Conservation (phyloP, 305 asterid genomes). For the Fraxinus albicans region DNA sequence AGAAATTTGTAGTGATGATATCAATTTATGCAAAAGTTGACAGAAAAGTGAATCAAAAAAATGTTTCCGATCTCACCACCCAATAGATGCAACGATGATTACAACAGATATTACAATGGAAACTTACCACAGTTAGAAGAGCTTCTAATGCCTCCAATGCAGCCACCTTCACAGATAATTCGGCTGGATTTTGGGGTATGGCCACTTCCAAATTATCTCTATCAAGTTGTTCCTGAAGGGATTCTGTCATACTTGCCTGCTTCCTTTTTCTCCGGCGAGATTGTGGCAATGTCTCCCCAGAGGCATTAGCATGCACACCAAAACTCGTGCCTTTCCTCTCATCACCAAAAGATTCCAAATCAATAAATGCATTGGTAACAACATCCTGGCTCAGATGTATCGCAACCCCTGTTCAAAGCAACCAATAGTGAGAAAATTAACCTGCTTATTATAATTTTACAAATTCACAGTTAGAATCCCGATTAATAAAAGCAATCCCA, state of each 20-base stretch:
- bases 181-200: constrained; percentile 30
- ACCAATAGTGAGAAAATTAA: constrained; percentile 14
- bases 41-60: not conserved
- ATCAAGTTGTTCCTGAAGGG: constrained; percentile 44
- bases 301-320: constrained; percentile 34
- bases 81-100: not conserved
- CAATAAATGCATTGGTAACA: constrained; percentile 49
- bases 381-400: constrained; percentile 50
- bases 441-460: not conserved
- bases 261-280: constrained; percentile 70
- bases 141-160: constrained; percentile 79
- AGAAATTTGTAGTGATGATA: not conserved
- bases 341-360: constrained; percentile 44
- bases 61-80: not conserved
- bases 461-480: constrained; percentile 7
- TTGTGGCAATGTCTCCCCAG: constrained; percentile 30
- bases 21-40: not conserved
- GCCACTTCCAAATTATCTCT: constrained; percentile 42
- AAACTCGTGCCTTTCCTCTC: constrained; percentile 37
- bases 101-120: not conserved
- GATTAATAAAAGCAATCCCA: not conserved
- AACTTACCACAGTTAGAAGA: constrained; percentile 71
- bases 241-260: constrained; percentile 45
- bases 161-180: constrained; percentile 66
- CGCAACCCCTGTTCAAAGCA: constrained; percentile 55